These are phyloP conservation scores for Fusarium verrucosum DNA, from an alignment of 2,329 filamentous ascomycete genomes.

Conservation along the genomic window DNA sequence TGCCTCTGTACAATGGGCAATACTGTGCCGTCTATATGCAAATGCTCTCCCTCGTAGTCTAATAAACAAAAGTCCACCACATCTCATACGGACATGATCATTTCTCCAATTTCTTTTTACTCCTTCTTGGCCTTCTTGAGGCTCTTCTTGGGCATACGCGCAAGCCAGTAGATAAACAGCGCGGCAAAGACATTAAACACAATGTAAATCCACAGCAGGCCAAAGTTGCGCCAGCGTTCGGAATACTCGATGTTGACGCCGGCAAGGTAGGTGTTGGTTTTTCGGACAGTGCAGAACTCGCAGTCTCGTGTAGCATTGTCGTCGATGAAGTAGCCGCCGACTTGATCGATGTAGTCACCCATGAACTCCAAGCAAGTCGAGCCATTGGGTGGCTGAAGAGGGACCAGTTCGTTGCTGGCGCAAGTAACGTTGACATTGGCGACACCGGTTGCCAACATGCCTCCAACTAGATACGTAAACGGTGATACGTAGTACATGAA, in stretches of 20 bases:
- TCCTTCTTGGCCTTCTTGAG: constrained; percentile 36
- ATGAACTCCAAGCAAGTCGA: constrained; percentile 71
- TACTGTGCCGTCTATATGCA: constrained; percentile 30
- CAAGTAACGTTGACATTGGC: constrained; percentile 74
- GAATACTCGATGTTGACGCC: constrained; percentile 62
- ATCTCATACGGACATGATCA: constrained; percentile 4
- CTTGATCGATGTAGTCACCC: constrained; percentile 54
- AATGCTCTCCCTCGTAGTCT: constrained; percentile 11
- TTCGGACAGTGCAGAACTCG: constrained; percentile 62
- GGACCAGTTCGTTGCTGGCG: constrained; percentile 73
- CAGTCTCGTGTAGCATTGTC: constrained; percentile 59
- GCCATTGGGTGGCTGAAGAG: constrained; percentile 67
- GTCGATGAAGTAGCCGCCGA: constrained; percentile 66
- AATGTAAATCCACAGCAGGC: constrained; percentile 68
- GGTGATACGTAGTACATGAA: constrained; percentile 75
- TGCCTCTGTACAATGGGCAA: too few species aligned
- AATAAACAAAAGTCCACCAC: constrained; percentile 2
- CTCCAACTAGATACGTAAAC: constrained; percentile 82
- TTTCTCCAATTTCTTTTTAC: background rate
- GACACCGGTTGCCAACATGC: constrained; percentile 75
- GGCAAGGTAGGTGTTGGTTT: constrained; percentile 64
- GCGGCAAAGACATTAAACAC: constrained; percentile 66
- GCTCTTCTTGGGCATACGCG: constrained; percentile 56
- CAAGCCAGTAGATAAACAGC: constrained; percentile 66
- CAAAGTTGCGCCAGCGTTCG: constrained; percentile 76